These are phyloP conservation scores for Fusarium mexicanum DNA, from an alignment of 2,329 filamentous ascomycete species.

Conservation along the genomic window DNA sequence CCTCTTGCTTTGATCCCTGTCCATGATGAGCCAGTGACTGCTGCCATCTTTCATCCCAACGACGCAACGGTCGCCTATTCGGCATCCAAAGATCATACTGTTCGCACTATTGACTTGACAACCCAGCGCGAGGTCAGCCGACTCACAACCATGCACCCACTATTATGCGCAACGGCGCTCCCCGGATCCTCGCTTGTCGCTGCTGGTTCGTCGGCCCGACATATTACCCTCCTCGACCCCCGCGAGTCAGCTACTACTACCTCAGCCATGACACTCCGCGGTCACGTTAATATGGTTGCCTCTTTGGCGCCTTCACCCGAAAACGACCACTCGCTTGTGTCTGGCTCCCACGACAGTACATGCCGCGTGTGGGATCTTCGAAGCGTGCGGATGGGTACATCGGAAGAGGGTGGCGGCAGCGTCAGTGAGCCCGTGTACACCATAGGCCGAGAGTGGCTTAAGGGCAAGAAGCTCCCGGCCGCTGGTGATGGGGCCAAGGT, in stretches of 20 bases:
- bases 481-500: constrained; percentile 91
- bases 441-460: constrained; percentile 78
- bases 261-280: constrained; percentile 88
- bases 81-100: constrained; percentile 87
- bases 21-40: constrained; percentile 79
- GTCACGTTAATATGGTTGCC: constrained; percentile 80
- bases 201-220: constrained; percentile 83
- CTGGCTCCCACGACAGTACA: constrained; percentile 90
- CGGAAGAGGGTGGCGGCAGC: constrained; percentile 69
- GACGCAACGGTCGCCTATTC: constrained; percentile 93
- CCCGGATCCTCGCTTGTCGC: constrained; percentile 70
- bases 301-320: constrained; percentile 62
- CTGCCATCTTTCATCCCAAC: constrained; percentile 83
- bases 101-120: constrained; percentile 90
- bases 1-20: constrained; percentile 77
- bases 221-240: constrained; percentile 94
- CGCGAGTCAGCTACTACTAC: constrained; percentile 79
- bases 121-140: constrained; percentile 83
- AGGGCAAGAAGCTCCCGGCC: constrained; percentile 69
- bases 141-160: constrained; percentile 82
- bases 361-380: constrained; percentile 95
- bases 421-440: constrained; percentile 78
- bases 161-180: constrained; percentile 82
- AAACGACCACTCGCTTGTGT: constrained; percentile 85
- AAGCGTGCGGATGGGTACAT: constrained; percentile 67